Conservation (phyloP, 1,139 yeast species). For the Geotrichum citri-aurantii region DNA sequence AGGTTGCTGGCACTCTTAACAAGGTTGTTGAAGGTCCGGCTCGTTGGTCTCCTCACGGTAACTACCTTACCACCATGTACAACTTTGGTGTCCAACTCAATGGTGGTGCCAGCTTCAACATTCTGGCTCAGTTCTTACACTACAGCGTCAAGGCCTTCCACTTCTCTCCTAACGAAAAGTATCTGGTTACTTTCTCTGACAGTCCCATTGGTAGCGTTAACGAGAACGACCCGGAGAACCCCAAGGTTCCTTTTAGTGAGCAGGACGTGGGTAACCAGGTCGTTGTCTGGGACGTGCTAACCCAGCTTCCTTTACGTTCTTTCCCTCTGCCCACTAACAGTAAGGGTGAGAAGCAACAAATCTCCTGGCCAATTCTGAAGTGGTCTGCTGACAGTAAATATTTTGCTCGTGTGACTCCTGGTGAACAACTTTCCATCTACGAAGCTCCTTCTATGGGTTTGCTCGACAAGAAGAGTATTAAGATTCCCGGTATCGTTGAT, state of each 20-base stretch:
- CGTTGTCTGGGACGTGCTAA: slow-evolving; percentile 85
- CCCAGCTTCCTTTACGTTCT: slow-evolving; percentile 81
- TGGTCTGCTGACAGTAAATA: slow-evolving; percentile 94
- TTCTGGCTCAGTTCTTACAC: slow-evolving; percentile 76
- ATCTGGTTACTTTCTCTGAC: slow-evolving; percentile 85
- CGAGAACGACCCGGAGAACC: slow-evolving; percentile 52
- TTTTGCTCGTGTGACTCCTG: slow-evolving; percentile 94
- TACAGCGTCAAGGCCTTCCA: slow-evolving; percentile 86
- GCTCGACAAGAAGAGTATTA: slow-evolving; percentile 79
- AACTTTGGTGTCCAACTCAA: slow-evolving; percentile 94
- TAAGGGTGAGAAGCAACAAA: slow-evolving; percentile 38
- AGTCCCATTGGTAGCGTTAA: slow-evolving; percentile 71
- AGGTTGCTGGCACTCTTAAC: slow-evolving; percentile 68
- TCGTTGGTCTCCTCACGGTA: slow-evolving; percentile 92
- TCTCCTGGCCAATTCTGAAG: slow-evolving; percentile 96
- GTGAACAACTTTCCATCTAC: slow-evolving; percentile 78
- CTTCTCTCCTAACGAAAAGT: slow-evolving; percentile 89
- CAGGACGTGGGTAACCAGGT: slow-evolving; percentile 91
- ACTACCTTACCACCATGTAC: slow-evolving; percentile 79
- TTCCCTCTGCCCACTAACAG: slow-evolving; percentile 63
- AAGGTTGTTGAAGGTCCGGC: slow-evolving; percentile 85
- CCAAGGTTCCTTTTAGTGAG: slow-evolving; percentile 73
- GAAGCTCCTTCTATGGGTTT: slow-evolving; percentile 66
- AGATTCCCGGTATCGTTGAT: slow-evolving; percentile 80
- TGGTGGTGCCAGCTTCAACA: slow-evolving; percentile 78